Conservation (phyloP, 306 rosid genomes). For the Casuarina glauca region DNA sequence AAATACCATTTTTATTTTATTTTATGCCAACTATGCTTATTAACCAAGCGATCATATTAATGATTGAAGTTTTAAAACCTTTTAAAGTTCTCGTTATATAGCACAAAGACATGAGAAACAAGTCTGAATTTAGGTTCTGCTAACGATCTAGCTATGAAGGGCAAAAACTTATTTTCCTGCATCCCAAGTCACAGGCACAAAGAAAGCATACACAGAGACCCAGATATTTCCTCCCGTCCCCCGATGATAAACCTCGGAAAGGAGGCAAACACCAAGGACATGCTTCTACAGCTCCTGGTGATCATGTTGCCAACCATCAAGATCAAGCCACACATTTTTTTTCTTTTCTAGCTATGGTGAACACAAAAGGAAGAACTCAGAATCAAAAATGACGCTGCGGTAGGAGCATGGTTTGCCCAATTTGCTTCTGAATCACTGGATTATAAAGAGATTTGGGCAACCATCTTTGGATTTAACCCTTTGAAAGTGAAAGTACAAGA, state of each 20-base stretch:
- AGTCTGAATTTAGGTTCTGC: constrained; percentile 1
- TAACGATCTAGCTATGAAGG: constrained; percentile 41
- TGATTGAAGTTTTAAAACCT: background rate
- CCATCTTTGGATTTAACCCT: too few species aligned
- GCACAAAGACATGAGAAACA: background rate
- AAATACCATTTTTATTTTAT: background rate
- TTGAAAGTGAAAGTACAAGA: too few species aligned
- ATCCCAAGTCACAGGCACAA: constrained; percentile 37
- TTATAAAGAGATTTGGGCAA: too few species aligned
- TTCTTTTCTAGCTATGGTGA: too few species aligned
- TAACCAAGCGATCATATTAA: constrained; percentile 21
- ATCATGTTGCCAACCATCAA: too few species aligned
- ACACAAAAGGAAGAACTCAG: too few species aligned
- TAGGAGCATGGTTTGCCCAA: too few species aligned
- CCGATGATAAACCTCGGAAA: constrained; percentile 31
- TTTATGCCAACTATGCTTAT: background rate
- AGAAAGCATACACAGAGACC: constrained; percentile 29
- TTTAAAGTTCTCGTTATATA: background rate
- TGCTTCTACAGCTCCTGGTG: too few species aligned
- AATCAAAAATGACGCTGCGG: too few species aligned
- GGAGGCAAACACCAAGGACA: constrained; percentile 26
- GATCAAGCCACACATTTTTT: too few species aligned
- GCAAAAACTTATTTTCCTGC: constrained; percentile 55
- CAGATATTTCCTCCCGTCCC: constrained; percentile 22
- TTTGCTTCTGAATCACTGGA: too few species aligned